Percentiles rank a stretch among this genome's conserved stretches.
phyloP scores from a whole-genome alignment of 352 stramenopile species.

The Phytopythium cucurbitacearum region DNA sequence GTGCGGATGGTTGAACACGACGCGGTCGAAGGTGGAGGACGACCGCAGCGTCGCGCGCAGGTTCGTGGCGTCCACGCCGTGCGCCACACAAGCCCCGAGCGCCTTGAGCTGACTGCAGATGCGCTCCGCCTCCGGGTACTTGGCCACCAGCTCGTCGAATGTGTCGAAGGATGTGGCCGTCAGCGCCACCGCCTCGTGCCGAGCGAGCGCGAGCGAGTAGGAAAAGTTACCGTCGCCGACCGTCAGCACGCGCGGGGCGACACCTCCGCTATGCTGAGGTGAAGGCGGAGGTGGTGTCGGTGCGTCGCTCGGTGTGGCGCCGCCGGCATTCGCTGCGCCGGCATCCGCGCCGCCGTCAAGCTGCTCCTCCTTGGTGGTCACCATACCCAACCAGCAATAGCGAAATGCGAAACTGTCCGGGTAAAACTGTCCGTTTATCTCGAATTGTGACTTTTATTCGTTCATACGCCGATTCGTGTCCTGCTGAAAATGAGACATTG shows the following conservation, averaged over 20 bases:
- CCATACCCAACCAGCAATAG: no score
- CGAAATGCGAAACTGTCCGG: no score
- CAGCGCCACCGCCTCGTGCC: conserved; percentile 18
- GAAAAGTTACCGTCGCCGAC: conserved; percentile 94
- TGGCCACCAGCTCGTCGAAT: conserved; percentile 49
- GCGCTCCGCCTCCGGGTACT: conserved; percentile 50
- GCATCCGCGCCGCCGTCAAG: no score
- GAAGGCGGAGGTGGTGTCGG: no score
- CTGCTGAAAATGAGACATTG: no score
- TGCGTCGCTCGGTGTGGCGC: no score
- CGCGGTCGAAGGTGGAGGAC: conserved; percentile 44
- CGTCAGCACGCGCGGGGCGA: conserved; percentile 51
- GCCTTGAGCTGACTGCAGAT: conserved; percentile 38
- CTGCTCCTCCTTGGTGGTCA: no score
- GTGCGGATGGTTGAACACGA: conserved; percentile 95
- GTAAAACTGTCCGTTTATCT: no score
- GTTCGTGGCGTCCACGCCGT: conserved; percentile 69
- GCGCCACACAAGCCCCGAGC: conserved; percentile 36
- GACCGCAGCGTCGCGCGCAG: conserved; percentile 28
- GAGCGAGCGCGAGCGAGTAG: conserved; percentile 82
- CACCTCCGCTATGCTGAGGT: background rate
- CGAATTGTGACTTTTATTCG: no score
- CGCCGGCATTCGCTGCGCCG: no score
- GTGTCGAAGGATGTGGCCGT: conserved; percentile 62
- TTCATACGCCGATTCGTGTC: no score